These are phyloP conservation scores for Zostera marina DNA, from an alignment of 116 monocot species.

Conservation along the genomic window DNA sequence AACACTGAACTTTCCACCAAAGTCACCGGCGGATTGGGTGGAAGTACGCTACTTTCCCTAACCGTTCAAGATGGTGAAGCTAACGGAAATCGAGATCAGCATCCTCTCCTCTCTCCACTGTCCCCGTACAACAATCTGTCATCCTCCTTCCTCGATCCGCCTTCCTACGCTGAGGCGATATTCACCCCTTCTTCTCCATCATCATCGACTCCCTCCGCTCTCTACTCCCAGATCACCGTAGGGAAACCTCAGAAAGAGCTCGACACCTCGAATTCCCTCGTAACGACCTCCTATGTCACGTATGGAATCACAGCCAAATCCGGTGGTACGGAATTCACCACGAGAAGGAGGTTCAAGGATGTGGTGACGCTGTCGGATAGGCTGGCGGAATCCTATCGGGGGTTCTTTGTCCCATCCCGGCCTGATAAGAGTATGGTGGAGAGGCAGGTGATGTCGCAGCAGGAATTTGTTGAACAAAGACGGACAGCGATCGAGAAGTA, in stretches of 20 bases:
- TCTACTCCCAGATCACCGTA: conserved; percentile 49
- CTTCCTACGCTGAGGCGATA: conserved; percentile 50
- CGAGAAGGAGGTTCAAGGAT: conserved; percentile 86
- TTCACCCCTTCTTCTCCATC: background rate
- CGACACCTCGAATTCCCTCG: conserved; percentile 50
- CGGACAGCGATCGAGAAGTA: conserved; percentile 68
- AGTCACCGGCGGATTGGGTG: background rate
- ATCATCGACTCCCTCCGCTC: background rate
- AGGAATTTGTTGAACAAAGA: conserved; percentile 88
- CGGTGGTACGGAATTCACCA: conserved; percentile 7
- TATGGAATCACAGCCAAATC: conserved; percentile 47
- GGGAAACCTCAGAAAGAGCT: conserved; percentile 63
- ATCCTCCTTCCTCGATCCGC: conserved; percentile 30
- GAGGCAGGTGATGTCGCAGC: conserved; percentile 88
- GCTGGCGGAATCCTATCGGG: conserved; percentile 60
- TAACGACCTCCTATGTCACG: conserved; percentile 41
- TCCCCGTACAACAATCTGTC: conserved; percentile 26
- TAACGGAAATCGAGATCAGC: conserved; percentile 1
- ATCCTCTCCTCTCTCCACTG: conserved; percentile 6
- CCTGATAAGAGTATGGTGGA: conserved; percentile 78
- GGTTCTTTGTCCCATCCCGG: conserved; percentile 52
- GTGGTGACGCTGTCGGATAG: conserved; percentile 77
- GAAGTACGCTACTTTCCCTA: background rate
- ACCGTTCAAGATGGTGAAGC: background rate
- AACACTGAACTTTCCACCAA: background rate